Conservation (phyloP, 495 filamentous ascomycete species). For the Hypoxylon subgilvum region DNA sequence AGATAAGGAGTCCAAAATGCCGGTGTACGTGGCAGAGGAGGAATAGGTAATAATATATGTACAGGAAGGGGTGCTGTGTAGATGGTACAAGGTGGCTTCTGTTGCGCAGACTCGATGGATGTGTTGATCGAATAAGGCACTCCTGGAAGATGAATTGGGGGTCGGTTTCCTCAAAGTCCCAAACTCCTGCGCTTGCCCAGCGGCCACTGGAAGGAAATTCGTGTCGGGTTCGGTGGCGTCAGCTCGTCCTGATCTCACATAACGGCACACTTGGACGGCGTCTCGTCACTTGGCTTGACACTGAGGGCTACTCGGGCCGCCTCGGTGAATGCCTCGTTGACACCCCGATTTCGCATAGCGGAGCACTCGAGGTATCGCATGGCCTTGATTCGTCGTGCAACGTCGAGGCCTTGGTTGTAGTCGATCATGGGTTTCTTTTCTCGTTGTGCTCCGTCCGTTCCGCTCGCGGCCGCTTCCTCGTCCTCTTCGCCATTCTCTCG, state of each 20-base stretch:
- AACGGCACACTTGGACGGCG: slow-evolving; percentile 61
- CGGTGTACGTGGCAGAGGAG: slow-evolving; percentile 26
- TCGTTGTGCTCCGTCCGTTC: slow-evolving; percentile 45
- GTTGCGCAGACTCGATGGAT: neutral
- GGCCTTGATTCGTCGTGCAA: slow-evolving; percentile 85
- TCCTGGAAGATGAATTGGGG: slow-evolving; percentile 19
- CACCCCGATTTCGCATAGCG: slow-evolving; percentile 93
- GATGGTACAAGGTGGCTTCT: slow-evolving; percentile 21
- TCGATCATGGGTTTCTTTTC: slow-evolving; percentile 80
- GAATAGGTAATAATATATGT: slow-evolving; percentile 28
- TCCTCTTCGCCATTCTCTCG: slow-evolving; percentile 70
- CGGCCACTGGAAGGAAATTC: slow-evolving; percentile 35
- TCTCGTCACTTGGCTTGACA: slow-evolving; percentile 88
- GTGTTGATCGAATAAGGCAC: slow-evolving; percentile 5
- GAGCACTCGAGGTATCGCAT: slow-evolving; percentile 98
- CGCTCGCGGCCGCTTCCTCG: slow-evolving; percentile 50
- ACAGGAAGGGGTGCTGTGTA: slow-evolving; percentile 9
- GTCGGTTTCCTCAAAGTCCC: slow-evolving; percentile 26
- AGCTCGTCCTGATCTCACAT: slow-evolving; percentile 51
- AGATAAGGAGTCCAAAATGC: slow-evolving; percentile 21
- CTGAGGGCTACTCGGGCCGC: slow-evolving; percentile 94
- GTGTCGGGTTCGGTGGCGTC: slow-evolving; percentile 16
- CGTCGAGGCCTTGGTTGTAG: slow-evolving; percentile 91
- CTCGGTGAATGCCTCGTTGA: slow-evolving; percentile 98
- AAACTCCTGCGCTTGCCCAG: slow-evolving; percentile 32